Evolutionary conservation across 2,329 filamentous ascomycete species (phyloP), one percentile per base, ranked within the genome.

Genomic region (Hortaea werneckii): DNA sequence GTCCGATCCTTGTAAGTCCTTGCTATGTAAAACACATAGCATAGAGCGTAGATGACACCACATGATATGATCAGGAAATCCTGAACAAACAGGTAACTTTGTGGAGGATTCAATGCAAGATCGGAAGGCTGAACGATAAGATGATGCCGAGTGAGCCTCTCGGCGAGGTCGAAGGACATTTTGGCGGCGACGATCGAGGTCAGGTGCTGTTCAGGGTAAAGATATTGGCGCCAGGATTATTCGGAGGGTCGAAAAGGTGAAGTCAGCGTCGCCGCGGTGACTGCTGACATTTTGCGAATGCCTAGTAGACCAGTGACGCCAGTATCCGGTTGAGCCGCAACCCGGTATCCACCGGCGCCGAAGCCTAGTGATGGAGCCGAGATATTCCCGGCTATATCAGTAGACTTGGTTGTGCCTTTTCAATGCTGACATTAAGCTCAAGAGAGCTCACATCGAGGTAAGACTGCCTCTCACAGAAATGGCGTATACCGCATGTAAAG

Each of bases 91-190:
- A 67, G 61, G 52, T 68, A 68, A 47, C 60, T 63, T 49, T 67
- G 58, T 9, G 64, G 65, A 0, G 65, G 65, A 26, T 61, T 52
- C 7, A 67, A 56, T 1, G 59, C 61, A 0, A 66, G 57, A 52
- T 76, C 73, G 13, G 69, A 67, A 44, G 76, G 68, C 54, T 78
- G 72, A 42, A 70, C 74, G 2, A 78, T 68, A 1, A 75, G 66
- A 12, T 77, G 66, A 8, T 39, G 27, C 43, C 69, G 63, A 27
- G 66, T 67, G 51, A 50, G 54, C 39, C 51, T 37, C n/a, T 57
- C 49, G 9, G 63, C 57, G 12, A 61, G 51, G 35, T 58, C 56
- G 43, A 66, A 65, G 7, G 59, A 27, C 61, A 64, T 64, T 20
- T 10, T 34, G 32, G 32, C 8, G 20, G 20, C 20, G 20, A 20